phyloP scores from a whole-genome alignment of 805 yeast species.

The Kazachstania taianensis region DNA sequence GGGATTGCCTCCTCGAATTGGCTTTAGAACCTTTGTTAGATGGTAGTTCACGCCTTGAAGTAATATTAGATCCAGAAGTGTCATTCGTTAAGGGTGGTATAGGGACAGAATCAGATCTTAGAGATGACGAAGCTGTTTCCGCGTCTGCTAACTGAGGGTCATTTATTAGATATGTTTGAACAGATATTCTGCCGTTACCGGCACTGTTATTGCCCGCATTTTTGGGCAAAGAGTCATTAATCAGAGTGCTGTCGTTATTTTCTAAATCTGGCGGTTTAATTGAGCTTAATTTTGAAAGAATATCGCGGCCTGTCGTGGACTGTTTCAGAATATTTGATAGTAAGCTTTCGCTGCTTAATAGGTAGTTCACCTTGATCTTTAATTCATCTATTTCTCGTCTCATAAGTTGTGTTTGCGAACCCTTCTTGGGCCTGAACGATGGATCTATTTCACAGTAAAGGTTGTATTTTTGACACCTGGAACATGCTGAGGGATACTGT shows the following conservation, averaged over 20 bases:
- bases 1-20: not conserved
- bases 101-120: conserved; percentile 3
- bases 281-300: conserved; percentile 1
- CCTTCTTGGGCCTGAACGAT: conserved; percentile 81
- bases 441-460: conserved; percentile 84
- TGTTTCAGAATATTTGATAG: conserved; percentile 3
- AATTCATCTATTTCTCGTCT: conserved; percentile 79
- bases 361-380: conserved; percentile 57
- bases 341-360: conserved; percentile 50
- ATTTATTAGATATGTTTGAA: conserved; percentile 36
- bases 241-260: not conserved
- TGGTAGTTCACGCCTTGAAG: conserved; percentile 29
- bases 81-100: conserved; percentile 5
- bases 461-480: conserved; percentile 71
- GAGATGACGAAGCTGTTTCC: no score
- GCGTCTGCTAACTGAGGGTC: conserved; percentile 33
- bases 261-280: not conserved
- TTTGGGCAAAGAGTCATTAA: not conserved
- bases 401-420: conserved; percentile 76
- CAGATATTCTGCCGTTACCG: conserved; percentile 20
- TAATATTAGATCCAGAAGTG: conserved; percentile 26
- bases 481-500: conserved; percentile 70
- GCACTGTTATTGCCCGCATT: not conserved
- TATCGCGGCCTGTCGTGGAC: conserved; percentile 2
- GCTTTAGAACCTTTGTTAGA: conserved; percentile 31